Percentiles rank a stretch among this genome's conserved stretches.
Evolutionary conservation across 768 basidiomycete species (phyloP).

Genomic region (Boletus pseudo-olivaceus): DNA sequence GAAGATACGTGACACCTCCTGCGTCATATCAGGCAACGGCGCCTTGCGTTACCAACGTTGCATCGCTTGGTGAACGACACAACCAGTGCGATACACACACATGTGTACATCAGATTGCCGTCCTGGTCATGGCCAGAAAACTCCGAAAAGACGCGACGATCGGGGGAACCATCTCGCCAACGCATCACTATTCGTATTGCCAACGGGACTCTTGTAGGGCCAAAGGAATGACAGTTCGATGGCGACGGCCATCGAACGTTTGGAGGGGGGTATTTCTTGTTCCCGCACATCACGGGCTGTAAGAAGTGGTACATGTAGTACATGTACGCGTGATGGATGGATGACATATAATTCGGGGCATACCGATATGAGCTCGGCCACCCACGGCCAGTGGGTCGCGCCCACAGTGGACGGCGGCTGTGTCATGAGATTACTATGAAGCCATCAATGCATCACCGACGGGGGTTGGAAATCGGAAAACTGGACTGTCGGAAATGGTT

Average conservation of each 20-base stretch:
- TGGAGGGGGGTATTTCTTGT: too few relatives aligned
- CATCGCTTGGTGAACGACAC: background rate
- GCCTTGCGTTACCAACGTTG: background rate
- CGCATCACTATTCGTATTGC: too few relatives aligned
- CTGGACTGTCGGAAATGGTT: background rate
- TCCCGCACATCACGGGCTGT: too few relatives aligned
- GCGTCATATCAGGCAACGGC: background rate
- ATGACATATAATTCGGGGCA: background rate
- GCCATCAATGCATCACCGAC: background rate
- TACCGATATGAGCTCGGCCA: background rate
- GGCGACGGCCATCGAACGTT: too few relatives aligned
- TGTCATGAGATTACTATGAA: too few relatives aligned
- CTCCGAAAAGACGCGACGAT: background rate
- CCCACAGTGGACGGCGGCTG: slow-evolving; percentile 9
- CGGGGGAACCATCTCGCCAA: background rate
- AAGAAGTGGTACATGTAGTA: too few relatives aligned
- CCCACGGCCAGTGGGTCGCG: too few relatives aligned
- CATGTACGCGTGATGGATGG: background rate
- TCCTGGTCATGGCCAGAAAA: background rate
- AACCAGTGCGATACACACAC: too few relatives aligned
- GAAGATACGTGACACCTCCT: background rate
- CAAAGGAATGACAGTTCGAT: background rate
- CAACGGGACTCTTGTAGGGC: too few relatives aligned
- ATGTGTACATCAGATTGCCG: too few relatives aligned
- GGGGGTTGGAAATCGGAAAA: background rate